Evolutionary conservation across 306 rosid genomes (phyloP).

Genomic region (Cucurbita pepo): DNA sequence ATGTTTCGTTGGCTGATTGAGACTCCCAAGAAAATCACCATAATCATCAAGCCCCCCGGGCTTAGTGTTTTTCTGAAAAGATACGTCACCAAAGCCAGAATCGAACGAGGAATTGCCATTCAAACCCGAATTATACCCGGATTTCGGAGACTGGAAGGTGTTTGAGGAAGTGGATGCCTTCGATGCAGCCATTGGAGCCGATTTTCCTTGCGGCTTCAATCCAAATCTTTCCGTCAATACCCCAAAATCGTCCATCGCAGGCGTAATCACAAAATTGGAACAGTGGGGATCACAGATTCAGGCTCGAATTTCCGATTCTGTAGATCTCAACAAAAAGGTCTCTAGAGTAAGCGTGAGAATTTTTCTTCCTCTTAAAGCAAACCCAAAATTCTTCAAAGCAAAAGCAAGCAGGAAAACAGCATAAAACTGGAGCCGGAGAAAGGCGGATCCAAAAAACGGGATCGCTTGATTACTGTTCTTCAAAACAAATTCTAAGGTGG

Average conservation of each 20-base stretch:
- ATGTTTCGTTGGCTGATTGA: conserved; percentile 10
- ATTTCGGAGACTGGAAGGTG: conserved; percentile 11
- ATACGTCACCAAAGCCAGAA: conserved; percentile 17
- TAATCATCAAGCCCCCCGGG: conserved; percentile 24
- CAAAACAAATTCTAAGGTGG: background rate
- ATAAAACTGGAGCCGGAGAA: background rate
- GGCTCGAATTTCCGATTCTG: background rate
- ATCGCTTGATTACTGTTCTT: background rate
- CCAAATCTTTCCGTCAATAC: conserved; percentile 68
- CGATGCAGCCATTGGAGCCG: conserved; percentile 75
- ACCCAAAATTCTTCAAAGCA: background rate
- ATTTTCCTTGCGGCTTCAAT: conserved; percentile 72
- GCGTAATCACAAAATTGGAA: background rate
- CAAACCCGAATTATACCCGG: conserved; percentile 15
- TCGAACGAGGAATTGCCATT: conserved; percentile 21
- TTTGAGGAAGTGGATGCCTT: conserved; percentile 19
- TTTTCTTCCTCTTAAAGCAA: background rate
- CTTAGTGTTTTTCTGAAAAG: conserved; percentile 12
- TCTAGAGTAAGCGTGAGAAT: background rate
- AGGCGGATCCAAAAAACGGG: background rate
- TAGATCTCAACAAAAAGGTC: background rate
- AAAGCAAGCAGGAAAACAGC: background rate
- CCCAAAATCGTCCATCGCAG: conserved; percentile 73
- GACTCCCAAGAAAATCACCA: conserved; percentile 31
- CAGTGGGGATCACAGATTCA: background rate